A percentile compares a stretch with the other conserved stretches of the same genome.
These are phyloP conservation scores for Cladorrhinum sp. DNA, from an alignment of 2,329 filamentous ascomycete species.

Conservation along the genomic window DNA sequence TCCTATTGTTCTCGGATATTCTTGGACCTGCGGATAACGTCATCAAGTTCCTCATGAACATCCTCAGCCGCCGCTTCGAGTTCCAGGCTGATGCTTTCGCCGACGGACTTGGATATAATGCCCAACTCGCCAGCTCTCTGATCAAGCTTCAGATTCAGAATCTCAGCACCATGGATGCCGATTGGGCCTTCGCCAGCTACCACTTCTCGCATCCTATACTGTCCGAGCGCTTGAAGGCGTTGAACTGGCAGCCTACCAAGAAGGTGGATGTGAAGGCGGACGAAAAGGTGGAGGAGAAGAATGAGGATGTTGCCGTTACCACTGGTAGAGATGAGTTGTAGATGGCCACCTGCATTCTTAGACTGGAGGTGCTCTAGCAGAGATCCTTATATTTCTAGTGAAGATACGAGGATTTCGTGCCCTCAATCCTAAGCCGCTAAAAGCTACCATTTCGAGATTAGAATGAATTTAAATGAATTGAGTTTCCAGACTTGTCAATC, in stretches of 20 bases:
- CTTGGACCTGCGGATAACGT: conserved; percentile 91
- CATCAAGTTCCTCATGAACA: conserved; percentile 93
- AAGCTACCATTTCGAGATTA: too few species aligned
- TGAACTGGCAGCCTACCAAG: conserved; percentile 73
- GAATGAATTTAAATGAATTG: too few species aligned
- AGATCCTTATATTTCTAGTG: too few species aligned
- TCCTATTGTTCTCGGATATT: conserved; percentile 97
- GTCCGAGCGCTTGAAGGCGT: conserved; percentile 84
- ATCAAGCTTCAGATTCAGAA: conserved; percentile 99
- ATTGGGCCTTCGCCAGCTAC: conserved; percentile 97
- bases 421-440: too few species aligned
- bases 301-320: conserved; percentile 57
- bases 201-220: conserved; percentile 98
- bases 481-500: too few species aligned
- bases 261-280: conserved; percentile 42
- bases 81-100: conserved; percentile 96
- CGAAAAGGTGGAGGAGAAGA: conserved; percentile 31
- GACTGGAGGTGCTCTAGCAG: too few species aligned
- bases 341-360: too few species aligned
- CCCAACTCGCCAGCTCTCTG: conserved; percentile 79
- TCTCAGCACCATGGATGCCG: conserved; percentile 96
- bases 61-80: conserved; percentile 90
- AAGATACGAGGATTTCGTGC: too few species aligned
- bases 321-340: conserved; percentile 73
- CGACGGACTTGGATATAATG: conserved; percentile 74